A percentile compares a stretch with the other conserved stretches of the same genome.
These are phyloP conservation scores for Aspergillus awamori DNA, from an alignment of 2,329 filamentous ascomycete genomes.

Conservation along the genomic window DNA sequence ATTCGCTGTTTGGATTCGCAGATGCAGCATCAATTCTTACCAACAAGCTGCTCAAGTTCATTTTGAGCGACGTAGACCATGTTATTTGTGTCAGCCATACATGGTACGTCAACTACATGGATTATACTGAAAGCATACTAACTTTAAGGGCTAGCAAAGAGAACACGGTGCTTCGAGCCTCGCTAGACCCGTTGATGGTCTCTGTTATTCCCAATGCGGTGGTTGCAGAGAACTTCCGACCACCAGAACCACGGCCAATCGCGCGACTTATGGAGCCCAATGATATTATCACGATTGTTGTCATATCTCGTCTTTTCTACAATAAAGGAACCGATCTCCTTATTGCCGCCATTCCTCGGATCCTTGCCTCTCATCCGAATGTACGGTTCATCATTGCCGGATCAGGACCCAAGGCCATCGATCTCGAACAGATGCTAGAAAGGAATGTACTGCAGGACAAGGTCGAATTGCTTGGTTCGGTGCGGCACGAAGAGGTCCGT, in stretches of 20 bases:
- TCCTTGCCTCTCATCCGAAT: conserved; percentile 85
- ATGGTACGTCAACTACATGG: conserved; percentile 60
- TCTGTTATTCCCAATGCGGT: conserved; percentile 98
- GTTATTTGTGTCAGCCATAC: conserved; percentile 98
- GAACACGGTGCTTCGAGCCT: conserved; percentile 92
- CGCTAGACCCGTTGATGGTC: conserved; percentile 93
- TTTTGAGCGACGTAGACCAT: conserved; percentile 93
- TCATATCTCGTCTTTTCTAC: conserved; percentile 96
- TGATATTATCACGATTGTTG: conserved; percentile 92
- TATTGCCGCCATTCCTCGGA: conserved; percentile 93
- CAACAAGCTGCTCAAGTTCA: conserved; percentile 97
- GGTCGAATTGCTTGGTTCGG: conserved; percentile 86
- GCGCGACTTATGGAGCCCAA: conserved; percentile 74
- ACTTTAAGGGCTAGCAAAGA: conserved; percentile 70
- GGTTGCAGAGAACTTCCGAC: conserved; percentile 92
- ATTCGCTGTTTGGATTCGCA: conserved; percentile 95
- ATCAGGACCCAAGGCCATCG: conserved; percentile 93
- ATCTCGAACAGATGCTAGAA: conserved; percentile 97
- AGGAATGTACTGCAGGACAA: conserved; percentile 90
- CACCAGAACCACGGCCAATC: conserved; percentile 59
- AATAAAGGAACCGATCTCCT: conserved; percentile 97
- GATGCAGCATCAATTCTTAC: conserved; percentile 94
- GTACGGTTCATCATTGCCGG: conserved; percentile 97
- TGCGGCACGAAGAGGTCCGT: conserved; percentile 93
- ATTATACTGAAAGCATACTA: not conserved